Percentiles rank a stretch among this genome's conserved stretches.
These are phyloP conservation scores for Psilocybe cyanescens DNA, from an alignment of 768 basidiomycete species.

Conservation along the genomic window DNA sequence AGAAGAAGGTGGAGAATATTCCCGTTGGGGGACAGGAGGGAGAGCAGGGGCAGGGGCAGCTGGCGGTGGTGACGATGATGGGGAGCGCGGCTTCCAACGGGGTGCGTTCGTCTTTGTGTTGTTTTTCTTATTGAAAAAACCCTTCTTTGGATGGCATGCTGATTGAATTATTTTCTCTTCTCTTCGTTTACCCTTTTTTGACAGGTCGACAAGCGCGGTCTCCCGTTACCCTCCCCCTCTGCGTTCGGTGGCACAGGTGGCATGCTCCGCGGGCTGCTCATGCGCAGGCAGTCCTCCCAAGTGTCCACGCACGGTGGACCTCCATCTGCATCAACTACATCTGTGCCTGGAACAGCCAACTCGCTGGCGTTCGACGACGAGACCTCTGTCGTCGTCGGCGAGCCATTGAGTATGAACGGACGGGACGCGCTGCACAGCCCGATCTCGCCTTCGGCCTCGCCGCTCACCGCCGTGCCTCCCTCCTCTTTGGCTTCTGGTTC, in stretches of 20 bases:
- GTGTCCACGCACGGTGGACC: conserved; percentile 47
- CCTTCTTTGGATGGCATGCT: too few relatives aligned
- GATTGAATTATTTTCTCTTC: neutral
- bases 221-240: conserved; percentile 81
- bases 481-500: conserved; percentile 42
- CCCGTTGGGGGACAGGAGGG: conserved; percentile 44
- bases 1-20: conserved; percentile 48
- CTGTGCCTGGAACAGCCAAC: neutral
- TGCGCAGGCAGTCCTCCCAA: conserved; percentile 91
- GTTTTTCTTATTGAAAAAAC: neutral
- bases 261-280: conserved; percentile 86
- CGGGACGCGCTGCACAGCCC: neutral
- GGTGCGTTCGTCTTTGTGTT: conserved; percentile 51
- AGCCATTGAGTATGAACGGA: conserved; percentile 37
- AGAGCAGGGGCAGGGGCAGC: conserved; percentile 31
- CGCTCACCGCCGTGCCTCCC: conserved; percentile 1
- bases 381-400: conserved; percentile 43
- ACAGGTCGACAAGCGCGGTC: conserved; percentile 87
- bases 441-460: neutral
- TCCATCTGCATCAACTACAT: neutral
- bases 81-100: conserved; percentile 87
- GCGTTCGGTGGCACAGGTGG: conserved; percentile 71
- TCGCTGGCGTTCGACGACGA: conserved; percentile 55
- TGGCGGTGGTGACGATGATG: conserved; percentile 78
- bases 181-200: conserved; percentile 4